Percentiles rank a stretch among this genome's conserved stretches.
phyloP scores from a whole-genome alignment of 1,284 basidiomycete species.

The Inonotus obliquus region DNA sequence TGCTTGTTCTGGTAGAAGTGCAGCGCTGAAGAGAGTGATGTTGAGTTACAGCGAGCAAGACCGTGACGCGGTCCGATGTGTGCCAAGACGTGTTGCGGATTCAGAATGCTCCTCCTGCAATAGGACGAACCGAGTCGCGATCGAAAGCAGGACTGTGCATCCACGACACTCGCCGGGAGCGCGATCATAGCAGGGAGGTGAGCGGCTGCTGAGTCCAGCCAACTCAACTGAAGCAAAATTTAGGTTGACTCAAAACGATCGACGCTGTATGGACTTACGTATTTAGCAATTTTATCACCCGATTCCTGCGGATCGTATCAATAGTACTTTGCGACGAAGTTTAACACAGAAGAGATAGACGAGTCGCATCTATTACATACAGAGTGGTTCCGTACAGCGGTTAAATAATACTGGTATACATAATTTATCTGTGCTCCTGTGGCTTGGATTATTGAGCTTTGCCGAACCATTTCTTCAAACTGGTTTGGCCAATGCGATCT shows the following conservation, averaged over 20 bases:
- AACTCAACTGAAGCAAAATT: background rate
- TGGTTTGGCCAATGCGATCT: conserved; percentile 62
- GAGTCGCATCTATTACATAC: too few relatives aligned
- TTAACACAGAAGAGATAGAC: too few relatives aligned
- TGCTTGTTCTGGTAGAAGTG: conserved; percentile 87
- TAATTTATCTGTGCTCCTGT: too few relatives aligned
- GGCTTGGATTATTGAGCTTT: conserved; percentile 36
- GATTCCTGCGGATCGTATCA: background rate
- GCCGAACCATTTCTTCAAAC: conserved; percentile 69
- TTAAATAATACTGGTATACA: too few relatives aligned
- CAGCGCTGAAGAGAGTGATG: conserved; percentile 21
- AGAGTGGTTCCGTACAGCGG: too few relatives aligned
- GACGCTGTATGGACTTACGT: background rate
- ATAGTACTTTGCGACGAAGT: too few relatives aligned
- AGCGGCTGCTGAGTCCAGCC: background rate
- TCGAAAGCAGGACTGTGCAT: background rate
- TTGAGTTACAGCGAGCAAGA: background rate
- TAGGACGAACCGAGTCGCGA: background rate
- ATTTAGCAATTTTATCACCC: background rate
- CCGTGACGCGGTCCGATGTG: background rate
- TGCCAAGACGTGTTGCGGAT: background rate
- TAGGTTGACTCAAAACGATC: background rate
- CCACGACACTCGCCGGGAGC: background rate
- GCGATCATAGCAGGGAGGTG: background rate
- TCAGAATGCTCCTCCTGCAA: background rate